Evolutionary conservation across 371 early-diverging fungal genomes (phyloP).

Genomic region (Mucor racemosus): DNA sequence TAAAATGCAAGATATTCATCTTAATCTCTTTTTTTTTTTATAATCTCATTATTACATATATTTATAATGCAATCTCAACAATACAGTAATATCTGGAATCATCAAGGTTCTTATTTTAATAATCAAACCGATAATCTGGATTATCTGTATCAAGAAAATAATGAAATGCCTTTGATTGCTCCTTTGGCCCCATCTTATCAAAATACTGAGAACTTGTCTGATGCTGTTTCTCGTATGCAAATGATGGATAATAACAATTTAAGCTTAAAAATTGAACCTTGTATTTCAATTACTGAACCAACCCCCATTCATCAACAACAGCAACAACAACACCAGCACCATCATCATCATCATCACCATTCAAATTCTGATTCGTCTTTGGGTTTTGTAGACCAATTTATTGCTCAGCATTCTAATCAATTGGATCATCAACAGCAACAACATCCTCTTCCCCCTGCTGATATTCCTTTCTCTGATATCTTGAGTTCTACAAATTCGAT

Average conservation of each 20-base stretch:
- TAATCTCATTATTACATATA: not conserved
- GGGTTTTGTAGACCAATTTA: constrained; percentile 23
- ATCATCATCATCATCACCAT: not conserved
- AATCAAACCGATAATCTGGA: not conserved
- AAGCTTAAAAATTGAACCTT: constrained; percentile 29
- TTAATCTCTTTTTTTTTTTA: not conserved
- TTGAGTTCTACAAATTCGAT: constrained; percentile 7
- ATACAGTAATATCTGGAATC: not conserved
- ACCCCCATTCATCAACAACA: constrained; percentile 21
- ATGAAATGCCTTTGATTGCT: constrained; percentile 1
- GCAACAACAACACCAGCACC: no score
- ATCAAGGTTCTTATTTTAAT: not conserved
- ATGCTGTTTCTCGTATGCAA: constrained; percentile 22
- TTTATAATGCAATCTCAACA: constrained; percentile 7
- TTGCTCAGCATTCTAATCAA: constrained; percentile 15
- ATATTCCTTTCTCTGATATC: constrained; percentile 6
- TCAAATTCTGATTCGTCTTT: constrained; percentile 8
- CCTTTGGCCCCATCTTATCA: constrained; percentile 17
- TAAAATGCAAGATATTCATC: not conserved
- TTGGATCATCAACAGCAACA: constrained; percentile 7
- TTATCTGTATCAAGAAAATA: not conserved
- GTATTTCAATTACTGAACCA: constrained; percentile 37
- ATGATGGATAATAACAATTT: constrained; percentile 12
- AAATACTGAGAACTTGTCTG: constrained; percentile 4
- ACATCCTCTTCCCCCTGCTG: not conserved